Base-by-base conservation (phyloP, 345 rosid species). In the Gossypium ekmanianum region DNA sequence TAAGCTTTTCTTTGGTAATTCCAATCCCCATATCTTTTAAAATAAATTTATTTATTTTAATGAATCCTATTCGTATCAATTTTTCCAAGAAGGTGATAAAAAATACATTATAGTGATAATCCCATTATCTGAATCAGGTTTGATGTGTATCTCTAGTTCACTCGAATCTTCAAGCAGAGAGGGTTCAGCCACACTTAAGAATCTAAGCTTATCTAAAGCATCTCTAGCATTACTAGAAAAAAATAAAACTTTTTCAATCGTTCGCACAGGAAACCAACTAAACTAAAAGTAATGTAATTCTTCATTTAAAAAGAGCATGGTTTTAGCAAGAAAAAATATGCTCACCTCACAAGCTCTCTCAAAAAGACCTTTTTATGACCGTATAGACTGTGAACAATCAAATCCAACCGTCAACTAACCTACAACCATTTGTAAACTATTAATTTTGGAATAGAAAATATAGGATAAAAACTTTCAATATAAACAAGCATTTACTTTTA, bases 291-390 rank as follows among this genome's bases (percentile, higher is more conserved):
- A 27, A 27, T 27, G 29, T 27, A 3, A 27, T 27, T 27, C 29
- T 27, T 27, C 3, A 27, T 27, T 27, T 27, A 27, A 27, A 27
- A 27, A 27, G 3, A 27, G 29, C 29, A 2, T 27, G 3, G 29
- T 27, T 27, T 27, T 27, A 27, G 29, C 29, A 2, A 27, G 2
- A 8, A 14, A 62, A 61, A 63, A 63, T 2, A 61, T 27, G 44
- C 89, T 87, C 74, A 92, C 98, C 98, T 94, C 45, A 92, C 97
- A 76, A 94, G 91, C 79, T 94, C 97, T 71, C 98, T 84, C 64
- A 94, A 92, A 78, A 92, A 94, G 0, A 91, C 88, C 70, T 86
- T 91, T 79, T 90, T 90, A 86, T 90, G 89, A 79, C 94, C 88
- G 83, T 90, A 90, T 34, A 90, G 75, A 77, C 94, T 90, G 71